Base-by-base conservation (phyloP, 1,284 basidiomycete genomes). In the Fomitopsis pinicola region DNA sequence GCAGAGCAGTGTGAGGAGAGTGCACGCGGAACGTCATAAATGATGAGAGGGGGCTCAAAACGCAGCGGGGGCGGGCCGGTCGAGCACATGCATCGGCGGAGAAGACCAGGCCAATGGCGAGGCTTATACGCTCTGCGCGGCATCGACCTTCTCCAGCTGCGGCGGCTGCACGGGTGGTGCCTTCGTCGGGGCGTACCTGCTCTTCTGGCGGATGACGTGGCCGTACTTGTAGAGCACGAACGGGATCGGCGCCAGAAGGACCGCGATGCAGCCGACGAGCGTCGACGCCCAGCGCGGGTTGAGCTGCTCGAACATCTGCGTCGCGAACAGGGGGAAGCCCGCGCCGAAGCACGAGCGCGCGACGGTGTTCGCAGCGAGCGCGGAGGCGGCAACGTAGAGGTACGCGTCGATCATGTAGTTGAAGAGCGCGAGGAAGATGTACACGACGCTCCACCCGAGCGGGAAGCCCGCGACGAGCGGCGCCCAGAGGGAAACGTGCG, bases 391-490 rank as follows among this genome's bases (percentile, higher is more conserved):
- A 61, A 74, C 69, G 64, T 71, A 69, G 38, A 77, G 72, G 67
- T 77, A 77, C 42, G 73, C 68, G 64, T 78, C 76, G 66, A 77
- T 70, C 60, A 76, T 71, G 70, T 78, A 78, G 69, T 76, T 75
- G 66, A 74, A 70, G 6, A 76, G 64, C 26, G 70, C 69, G 26
- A 75, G 69, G 70, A 72, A 73, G 62, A 73, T 69, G 65, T 67
- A 70, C 55, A 72, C 62, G 66, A 73, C 69, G 36, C 70, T 63
- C 57, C 66, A 67, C 9, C 74, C 75, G 42, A 75, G 64, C 7
- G 67, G 63, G 12, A 65, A 59, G 36, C 71, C 71, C 0, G 72
- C 67, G 58, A 71, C 65, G 62, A 76, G 64, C 35, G 73, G 71
- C 40, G 71, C 72, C 71, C 75, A 75, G 60, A 65, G 73, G 17